Percentiles rank a stretch among this genome's conserved stretches.
Evolutionary conservation across 2,329 filamentous ascomycete species (phyloP).

Genomic region (Trichophyton simii): DNA sequence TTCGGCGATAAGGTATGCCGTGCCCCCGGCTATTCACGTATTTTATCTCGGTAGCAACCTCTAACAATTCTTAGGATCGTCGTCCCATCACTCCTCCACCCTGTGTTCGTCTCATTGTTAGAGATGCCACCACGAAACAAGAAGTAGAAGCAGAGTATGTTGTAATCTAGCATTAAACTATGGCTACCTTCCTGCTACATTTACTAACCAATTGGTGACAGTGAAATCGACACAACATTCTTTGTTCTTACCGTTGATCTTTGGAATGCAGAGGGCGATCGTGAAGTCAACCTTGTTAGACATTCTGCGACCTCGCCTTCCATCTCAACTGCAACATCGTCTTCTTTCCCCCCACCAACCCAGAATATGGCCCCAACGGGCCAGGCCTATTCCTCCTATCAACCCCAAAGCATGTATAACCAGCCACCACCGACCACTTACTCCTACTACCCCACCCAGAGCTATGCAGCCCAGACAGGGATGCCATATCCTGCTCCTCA

Average conservation of each 20-base stretch:
- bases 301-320: slow-evolving; percentile 57
- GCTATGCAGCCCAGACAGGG: slow-evolving; percentile 17
- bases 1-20: slow-evolving; percentile 81
- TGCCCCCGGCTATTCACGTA: neutral
- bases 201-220: neutral
- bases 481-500: slow-evolving; percentile 18
- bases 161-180: neutral
- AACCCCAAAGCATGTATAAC: slow-evolving; percentile 29
- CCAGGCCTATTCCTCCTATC: slow-evolving; percentile 22
- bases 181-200: neutral
- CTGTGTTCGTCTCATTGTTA: slow-evolving; percentile 72
- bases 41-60: neutral
- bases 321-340: slow-evolving; percentile 68
- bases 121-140: slow-evolving; percentile 59
- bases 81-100: slow-evolving; percentile 92
- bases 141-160: slow-evolving; percentile 73
- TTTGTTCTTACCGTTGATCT: slow-evolving; percentile 59
- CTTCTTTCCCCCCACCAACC: slow-evolving; percentile 53
- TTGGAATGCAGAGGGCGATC: slow-evolving; percentile 48
- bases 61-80: slow-evolving; percentile 52
- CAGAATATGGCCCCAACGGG: slow-evolving; percentile 21
- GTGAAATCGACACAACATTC: slow-evolving; percentile 56
- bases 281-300: slow-evolving; percentile 57
- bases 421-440: slow-evolving; percentile 13
- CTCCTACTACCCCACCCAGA: slow-evolving; percentile 21